A percentile compares a stretch with the other conserved stretches of the same genome.
phyloP scores from a whole-genome alignment of 306 rosid genomes.

The Crotalaria pallida region DNA sequence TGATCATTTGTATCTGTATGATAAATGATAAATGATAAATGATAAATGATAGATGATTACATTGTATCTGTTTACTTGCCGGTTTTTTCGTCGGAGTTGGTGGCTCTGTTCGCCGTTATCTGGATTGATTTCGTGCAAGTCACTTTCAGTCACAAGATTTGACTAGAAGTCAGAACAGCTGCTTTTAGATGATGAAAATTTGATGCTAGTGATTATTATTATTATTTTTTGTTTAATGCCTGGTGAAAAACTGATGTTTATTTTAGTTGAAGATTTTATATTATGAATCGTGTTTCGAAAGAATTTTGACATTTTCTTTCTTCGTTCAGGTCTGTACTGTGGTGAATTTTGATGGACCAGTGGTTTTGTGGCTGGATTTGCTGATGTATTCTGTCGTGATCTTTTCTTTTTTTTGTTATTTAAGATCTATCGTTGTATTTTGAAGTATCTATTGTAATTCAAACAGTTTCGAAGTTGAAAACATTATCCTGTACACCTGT shows the following conservation, averaged over 20 bases:
- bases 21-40: too few relatives aligned
- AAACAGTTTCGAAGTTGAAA: constrained; percentile 34
- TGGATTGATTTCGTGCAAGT: too few relatives aligned
- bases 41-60: too few relatives aligned
- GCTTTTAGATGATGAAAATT: neutral
- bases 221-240: too few relatives aligned
- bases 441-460: constrained; percentile 38
- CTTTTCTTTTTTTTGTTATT: too few relatives aligned
- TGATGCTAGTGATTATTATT: neutral
- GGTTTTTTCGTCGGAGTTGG: too few relatives aligned
- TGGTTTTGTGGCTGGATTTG: constrained; percentile 32
- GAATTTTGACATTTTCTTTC: constrained; percentile 14
- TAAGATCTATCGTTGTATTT: constrained; percentile 37
- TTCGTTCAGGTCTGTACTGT: constrained; percentile 29
- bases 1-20: neutral
- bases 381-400: constrained; percentile 16
- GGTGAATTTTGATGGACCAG: constrained; percentile 27
- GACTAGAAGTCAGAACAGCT: neutral
- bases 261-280: neutral
- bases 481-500: constrained; percentile 34
- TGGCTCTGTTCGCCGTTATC: too few relatives aligned
- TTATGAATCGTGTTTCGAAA: neutral
- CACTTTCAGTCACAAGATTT: neutral
- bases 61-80: too few relatives aligned
- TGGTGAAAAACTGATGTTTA: neutral